Conservation (phyloP, 2,329 filamentous ascomycete genomes). For the Metarhizium brunneum region DNA sequence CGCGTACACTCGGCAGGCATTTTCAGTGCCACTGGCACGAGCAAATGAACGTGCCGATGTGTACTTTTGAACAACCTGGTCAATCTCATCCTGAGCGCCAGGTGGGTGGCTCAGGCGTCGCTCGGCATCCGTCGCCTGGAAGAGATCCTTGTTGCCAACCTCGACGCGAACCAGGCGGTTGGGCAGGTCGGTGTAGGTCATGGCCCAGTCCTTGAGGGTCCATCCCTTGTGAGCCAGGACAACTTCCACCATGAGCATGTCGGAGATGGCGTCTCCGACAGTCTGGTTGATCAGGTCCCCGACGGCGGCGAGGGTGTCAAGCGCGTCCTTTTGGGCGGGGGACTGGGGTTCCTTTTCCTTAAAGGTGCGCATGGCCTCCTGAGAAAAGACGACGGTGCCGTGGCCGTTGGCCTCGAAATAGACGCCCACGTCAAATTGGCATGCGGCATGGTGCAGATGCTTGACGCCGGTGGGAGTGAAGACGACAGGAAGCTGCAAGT, state of each 20-base stretch:
- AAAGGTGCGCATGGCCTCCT: conserved; percentile 71
- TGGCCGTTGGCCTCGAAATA: conserved; percentile 99
- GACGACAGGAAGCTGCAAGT: conserved; percentile 78
- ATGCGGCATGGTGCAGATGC: conserved; percentile 93
- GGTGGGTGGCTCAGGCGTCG: conserved; percentile 71
- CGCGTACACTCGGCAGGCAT: conserved; percentile 91
- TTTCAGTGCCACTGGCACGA: conserved; percentile 88
- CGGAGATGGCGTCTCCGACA: conserved; percentile 89
- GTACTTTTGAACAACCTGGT: conserved; percentile 82
- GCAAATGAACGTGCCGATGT: conserved; percentile 84
- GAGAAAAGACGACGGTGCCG: conserved; percentile 90
- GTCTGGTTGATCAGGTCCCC: conserved; percentile 96
- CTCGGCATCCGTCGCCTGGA: conserved; percentile 89
- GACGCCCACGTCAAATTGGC: conserved; percentile 88
- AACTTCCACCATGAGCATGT: conserved; percentile 91
- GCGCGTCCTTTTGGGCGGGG: conserved; percentile 80
- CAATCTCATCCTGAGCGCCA: conserved; percentile 77
- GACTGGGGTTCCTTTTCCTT: conserved; percentile 74
- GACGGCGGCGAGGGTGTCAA: conserved; percentile 75
- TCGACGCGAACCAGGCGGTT: conserved; percentile 92
- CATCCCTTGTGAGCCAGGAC: conserved; percentile 93
- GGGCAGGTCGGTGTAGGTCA: conserved; percentile 86
- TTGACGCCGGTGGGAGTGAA: conserved; percentile 96
- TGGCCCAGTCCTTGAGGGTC: conserved; percentile 83
- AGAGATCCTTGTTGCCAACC: conserved; percentile 78